Percentiles rank a stretch among this genome's conserved stretches.
These are phyloP conservation scores for Patellaria atrata DNA, from an alignment of 495 filamentous ascomycete species.

Conservation along the genomic window DNA sequence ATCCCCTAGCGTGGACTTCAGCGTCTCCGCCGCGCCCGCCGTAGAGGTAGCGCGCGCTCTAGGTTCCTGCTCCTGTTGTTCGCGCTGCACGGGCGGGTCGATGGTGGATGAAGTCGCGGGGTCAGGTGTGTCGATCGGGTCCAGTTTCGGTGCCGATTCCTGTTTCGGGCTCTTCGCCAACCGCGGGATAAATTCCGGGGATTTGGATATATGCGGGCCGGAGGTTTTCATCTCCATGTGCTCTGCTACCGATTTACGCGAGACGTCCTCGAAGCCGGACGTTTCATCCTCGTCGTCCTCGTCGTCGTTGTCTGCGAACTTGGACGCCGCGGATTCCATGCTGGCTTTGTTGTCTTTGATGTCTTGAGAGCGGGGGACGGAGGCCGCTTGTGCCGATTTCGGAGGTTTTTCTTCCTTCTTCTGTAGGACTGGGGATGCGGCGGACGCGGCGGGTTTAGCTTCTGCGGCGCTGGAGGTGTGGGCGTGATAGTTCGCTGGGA, in stretches of 20 bases:
- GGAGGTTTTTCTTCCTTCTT: constrained; percentile 36
- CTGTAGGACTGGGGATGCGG: constrained; percentile 36
- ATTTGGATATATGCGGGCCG: constrained; percentile 7
- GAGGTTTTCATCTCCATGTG: constrained; percentile 20
- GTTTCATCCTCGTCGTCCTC: constrained; percentile 49
- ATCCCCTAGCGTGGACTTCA: constrained; percentile 35
- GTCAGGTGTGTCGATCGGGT: too few relatives aligned
- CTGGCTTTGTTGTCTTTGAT: constrained; percentile 74
- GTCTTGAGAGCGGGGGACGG: constrained; percentile 43
- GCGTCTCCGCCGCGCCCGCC: constrained; percentile 19
- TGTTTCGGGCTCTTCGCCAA: too few relatives aligned
- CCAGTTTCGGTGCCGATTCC: too few relatives aligned
- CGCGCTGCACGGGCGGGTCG: constrained; percentile 18
- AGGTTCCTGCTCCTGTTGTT: too few relatives aligned
- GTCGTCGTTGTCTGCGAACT: constrained; percentile 64
- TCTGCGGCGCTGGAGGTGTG: too few relatives aligned
- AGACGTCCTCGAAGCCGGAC: constrained; percentile 70
- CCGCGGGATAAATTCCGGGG: too few relatives aligned
- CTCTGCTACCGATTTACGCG: constrained; percentile 24
- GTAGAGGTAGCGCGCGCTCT: too few relatives aligned
- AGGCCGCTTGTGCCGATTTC: constrained; percentile 29
- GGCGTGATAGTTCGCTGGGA: constrained; percentile 53
- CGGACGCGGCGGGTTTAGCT: constrained; percentile 39
- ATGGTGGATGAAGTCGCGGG: too few relatives aligned
- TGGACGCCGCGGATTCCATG: constrained; percentile 68